Base-by-base conservation (phyloP, 2,329 filamentous ascomycete genomes). In the Eurotiales sp. region DNA sequence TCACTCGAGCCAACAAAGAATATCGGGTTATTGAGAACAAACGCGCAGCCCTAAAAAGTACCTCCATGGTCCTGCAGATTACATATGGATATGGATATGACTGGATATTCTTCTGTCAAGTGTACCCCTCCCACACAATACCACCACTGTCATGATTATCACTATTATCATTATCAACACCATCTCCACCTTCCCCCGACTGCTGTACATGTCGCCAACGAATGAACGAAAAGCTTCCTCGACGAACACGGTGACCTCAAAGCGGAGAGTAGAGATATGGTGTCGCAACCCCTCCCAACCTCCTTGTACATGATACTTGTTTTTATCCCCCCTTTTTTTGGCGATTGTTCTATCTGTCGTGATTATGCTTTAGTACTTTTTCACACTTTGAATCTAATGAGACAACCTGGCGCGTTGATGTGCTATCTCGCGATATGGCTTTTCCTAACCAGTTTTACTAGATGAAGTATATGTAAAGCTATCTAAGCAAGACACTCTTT, bases 261-360 rank as follows among this genome's bases (percentile, higher is more conserved):
- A n/a, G n/a, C n/a, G 56, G 63, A 55, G 58, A 62, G 55, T 60
- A 61, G 42, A 29, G 23, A 30, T 25, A 21, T 59, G 22, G 64
- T n/a, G n/a, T n/a, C n/a, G 36, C 30, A 8, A 17, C 22, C 36
- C 25, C 36, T 30, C 15, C 19, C 19, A 3, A 32, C 27, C 39
- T 17, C 25, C 62, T 67, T 72, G 69, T 72, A 71, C 67, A 72
- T 71, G 69, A 71, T 71, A 69, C 19, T 41, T 46, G n/a, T n/a
- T n/a, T n/a, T n/a, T n/a, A n/a, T n/a, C n/a, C n/a, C n/a, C n/a
- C n/a, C n/a, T n/a, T 44, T 27, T 30, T 36, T 42, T 51, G 41
- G 36, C 50, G 36, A 34, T 25, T 46, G 34, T 19, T 32, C 25
- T 39, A 4, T 27, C 4, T 23, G 23, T 29, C 66, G 64, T 62